Conservation (phyloP, 2,329 filamentous ascomycete genomes). For the Clarireedia monteithiana region DNA sequence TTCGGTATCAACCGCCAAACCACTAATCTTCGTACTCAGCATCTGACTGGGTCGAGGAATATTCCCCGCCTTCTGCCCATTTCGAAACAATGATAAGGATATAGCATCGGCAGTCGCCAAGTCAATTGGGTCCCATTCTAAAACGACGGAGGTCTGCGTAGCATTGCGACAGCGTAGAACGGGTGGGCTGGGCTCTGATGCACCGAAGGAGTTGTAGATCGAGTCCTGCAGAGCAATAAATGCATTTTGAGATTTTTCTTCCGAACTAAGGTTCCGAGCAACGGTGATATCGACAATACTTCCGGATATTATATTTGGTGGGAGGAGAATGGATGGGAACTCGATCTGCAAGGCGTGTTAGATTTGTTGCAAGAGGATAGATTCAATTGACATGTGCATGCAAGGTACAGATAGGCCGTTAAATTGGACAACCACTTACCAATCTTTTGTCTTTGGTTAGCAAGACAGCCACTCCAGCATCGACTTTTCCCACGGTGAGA, state of each 20-base stretch:
- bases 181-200: constrained; percentile 66
- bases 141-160: constrained; percentile 94
- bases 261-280: constrained; percentile 73
- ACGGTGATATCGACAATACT: constrained; percentile 98
- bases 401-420: not conserved
- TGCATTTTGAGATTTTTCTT: constrained; percentile 62
- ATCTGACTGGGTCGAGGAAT: constrained; percentile 84
- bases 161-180: constrained; percentile 89
- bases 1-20: constrained; percentile 91
- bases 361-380: constrained; percentile 18
- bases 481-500: constrained; percentile 97
- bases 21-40: constrained; percentile 93
- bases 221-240: constrained; percentile 83
- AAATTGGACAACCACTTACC: constrained; percentile 43
- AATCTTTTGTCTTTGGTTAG: constrained; percentile 94
- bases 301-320: constrained; percentile 88
- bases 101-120: constrained; percentile 88
- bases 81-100: constrained; percentile 85
- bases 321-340: constrained; percentile 94
- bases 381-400: not conserved
- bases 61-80: constrained; percentile 91
- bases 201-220: constrained; percentile 82
- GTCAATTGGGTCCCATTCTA: constrained; percentile 95
- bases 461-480: constrained; percentile 94
- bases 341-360: constrained; percentile 63